Evolutionary conservation across 2,329 filamentous ascomycete species (phyloP).

Genomic region (Ascosphaera pollenicola): DNA sequence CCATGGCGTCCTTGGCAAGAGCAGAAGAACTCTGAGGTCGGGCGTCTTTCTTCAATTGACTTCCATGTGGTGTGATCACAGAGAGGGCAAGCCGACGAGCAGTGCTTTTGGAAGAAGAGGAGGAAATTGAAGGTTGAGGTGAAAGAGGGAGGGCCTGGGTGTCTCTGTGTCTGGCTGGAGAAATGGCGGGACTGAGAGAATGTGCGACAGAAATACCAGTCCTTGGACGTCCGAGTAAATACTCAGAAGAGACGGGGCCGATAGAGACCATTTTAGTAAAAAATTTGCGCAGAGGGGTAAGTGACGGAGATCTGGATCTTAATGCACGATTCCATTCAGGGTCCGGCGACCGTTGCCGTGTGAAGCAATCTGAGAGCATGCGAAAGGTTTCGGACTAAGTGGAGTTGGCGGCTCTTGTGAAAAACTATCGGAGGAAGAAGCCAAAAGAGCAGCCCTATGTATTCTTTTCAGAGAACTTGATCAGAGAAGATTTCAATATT

Average conservation of each 20-base stretch:
- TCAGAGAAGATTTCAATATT: neutral
- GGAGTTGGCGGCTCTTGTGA: neutral
- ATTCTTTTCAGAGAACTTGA: neutral
- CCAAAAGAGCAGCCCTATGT: neutral
- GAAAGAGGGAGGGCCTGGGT: neutral
- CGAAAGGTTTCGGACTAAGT: neutral
- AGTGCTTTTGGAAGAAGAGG: neutral
- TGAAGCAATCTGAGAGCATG: constrained; percentile 1
- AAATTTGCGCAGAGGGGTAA: neutral
- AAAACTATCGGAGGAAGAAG: neutral
- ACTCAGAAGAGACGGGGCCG: neutral
- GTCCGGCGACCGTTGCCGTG: constrained; percentile 1
- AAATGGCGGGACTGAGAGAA: neutral
- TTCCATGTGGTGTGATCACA: neutral
- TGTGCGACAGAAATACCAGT: neutral
- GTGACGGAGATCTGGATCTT: neutral
- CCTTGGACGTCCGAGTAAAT: neutral
- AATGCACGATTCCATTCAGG: neutral
- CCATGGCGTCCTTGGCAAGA: constrained; percentile 3
- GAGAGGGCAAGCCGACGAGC: neutral
- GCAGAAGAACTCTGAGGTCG: neutral
- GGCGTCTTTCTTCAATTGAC: neutral
- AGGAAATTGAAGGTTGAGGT: neutral
- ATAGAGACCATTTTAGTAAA: neutral
- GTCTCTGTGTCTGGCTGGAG: neutral